Evolutionary conservation across 306 rosid genomes (phyloP), one percentile per base, ranked within the genome.

Genomic region (Cyclanthera cordifolia): DNA sequence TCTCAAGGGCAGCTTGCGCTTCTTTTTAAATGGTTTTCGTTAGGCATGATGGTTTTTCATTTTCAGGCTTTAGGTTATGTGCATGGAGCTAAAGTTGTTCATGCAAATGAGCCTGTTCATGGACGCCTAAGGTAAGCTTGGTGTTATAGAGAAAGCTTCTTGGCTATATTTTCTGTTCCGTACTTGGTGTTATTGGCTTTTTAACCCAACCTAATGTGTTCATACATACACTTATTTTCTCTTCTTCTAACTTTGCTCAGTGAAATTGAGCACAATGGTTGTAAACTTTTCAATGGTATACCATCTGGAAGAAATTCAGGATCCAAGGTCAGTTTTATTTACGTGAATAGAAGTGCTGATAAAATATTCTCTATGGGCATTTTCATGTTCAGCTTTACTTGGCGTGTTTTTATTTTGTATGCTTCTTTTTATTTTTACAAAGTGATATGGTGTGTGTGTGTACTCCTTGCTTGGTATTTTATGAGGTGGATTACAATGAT

Each of bases 41-140:
- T 48, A 48, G 9, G 8, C 54, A 17, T 77, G 74, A 49, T 72
- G 68, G 56, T 21, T 57, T 37, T 57, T 78, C 65, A 46, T 80
- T 51, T 68, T 68, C 79, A 93, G 99, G 99, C 99, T 72, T 86
- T 93, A 79, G 99, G 97, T 66, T 86, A 83, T 70, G 96, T 80
- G 67, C 91, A 93, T 70, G 99, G 99, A 37, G 97, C 95, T 80
- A 88, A 78, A 76, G 82, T 93, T 74, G 90, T 90, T 80, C 97
- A 79, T 50, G 99, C 99, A 80, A 24, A 90, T 53, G 97, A 93
- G 82, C 95, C 99, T 51, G 80, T 90, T 72, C 99, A 93, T 79
- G 99, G 99, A 24, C 95, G 95, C 65, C 74, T 93, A 73, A 93
- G 99, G 96, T 90, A 79, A 45, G 66, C 70, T 72, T 17, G 72